Conservation (phyloP, 73 alveolate genomes). For the Tetrahymena malaccensis region DNA sequence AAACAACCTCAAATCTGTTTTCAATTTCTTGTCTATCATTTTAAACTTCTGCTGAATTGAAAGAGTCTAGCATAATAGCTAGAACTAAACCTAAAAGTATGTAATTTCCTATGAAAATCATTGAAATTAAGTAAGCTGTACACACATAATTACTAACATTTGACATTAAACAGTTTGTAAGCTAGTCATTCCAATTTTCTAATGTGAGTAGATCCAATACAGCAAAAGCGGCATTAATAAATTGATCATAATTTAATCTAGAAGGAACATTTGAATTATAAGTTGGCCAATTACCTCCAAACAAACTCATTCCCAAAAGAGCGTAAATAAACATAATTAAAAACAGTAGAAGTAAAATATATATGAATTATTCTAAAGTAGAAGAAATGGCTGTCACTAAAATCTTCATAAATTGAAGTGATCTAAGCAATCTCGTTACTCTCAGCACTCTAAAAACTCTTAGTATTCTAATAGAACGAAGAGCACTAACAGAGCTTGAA, state of each 20-base stretch:
- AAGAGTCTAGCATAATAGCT: constrained; percentile 83
- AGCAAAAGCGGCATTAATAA: constrained; percentile 70
- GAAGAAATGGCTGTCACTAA: constrained; percentile 71
- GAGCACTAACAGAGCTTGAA: constrained; percentile 70
- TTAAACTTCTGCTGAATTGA: constrained; percentile 51
- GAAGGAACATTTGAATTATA: constrained; percentile 25
- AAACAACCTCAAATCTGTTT: not conserved
- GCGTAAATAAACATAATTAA: constrained; percentile 84
- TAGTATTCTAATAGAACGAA: constrained; percentile 84
- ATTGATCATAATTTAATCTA: constrained; percentile 76
- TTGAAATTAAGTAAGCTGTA: constrained; percentile 70
- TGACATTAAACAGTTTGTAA: constrained; percentile 40
- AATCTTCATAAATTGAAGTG: constrained; percentile 76
- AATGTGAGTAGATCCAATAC: constrained; percentile 80
- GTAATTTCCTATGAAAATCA: constrained; percentile 93
- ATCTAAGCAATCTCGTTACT: constrained; percentile 83
- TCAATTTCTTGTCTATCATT: not conserved
- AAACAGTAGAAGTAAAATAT: constrained; percentile 71
- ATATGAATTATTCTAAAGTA: constrained; percentile 67
- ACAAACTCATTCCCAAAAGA: constrained; percentile 90
- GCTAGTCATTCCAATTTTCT: constrained; percentile 88
- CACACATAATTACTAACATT: constrained; percentile 24
- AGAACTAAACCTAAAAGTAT: constrained; percentile 84
- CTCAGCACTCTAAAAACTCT: constrained; percentile 94
- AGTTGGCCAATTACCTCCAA: constrained; percentile 67